Evolutionary conservation across 805 yeast species (phyloP), one percentile per base, ranked within the genome.

Genomic region (Sungouiella thailandica): DNA sequence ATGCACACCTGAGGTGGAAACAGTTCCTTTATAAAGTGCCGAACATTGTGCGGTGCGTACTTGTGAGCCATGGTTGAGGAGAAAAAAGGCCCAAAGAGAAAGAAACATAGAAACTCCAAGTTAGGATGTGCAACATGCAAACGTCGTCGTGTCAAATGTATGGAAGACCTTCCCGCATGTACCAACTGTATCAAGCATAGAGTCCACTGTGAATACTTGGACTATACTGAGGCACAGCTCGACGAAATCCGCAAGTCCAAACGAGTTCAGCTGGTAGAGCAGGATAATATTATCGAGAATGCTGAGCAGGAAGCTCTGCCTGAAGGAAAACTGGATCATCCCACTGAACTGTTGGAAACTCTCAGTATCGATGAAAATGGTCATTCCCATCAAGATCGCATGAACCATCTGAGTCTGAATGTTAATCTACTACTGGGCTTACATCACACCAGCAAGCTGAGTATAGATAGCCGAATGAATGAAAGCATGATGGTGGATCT

Each of bases 101-200:
- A 51, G 14, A 52, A 50, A 23, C 57, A 52, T 40, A 47, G 44
- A 32, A 52, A 52, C 43, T 52, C 56, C 30, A 37, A 44, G 29
- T 25, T 39, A 12, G 45, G 50, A 4, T 37, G 49, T 27, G 43
- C 46, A 29, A 45, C 47, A 7, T 45, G 49, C 45, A 45, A 45
- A 34, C 35, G 45, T 20, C 36, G 49, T 17, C 28, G 49, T 12
- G 47, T 45, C 31, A 45, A 45, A 23, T 45, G 49, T 28, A 44
- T 56, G 17, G 70, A 65, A 34, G 62, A 63, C 26, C 46, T 65
- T 17, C 71, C 71, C 2, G 48, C 52, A 29, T 65, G 71, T 37
- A 28, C 45, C 34, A 65, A 65, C 42, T 65, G 71, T 47, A 43
- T 62, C 32, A 65, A 65, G 36, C 70, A 65, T 41, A 55, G 59